phyloP scores from a whole-genome alignment of 768 basidiomycete genomes.

The Mycena venus region DNA sequence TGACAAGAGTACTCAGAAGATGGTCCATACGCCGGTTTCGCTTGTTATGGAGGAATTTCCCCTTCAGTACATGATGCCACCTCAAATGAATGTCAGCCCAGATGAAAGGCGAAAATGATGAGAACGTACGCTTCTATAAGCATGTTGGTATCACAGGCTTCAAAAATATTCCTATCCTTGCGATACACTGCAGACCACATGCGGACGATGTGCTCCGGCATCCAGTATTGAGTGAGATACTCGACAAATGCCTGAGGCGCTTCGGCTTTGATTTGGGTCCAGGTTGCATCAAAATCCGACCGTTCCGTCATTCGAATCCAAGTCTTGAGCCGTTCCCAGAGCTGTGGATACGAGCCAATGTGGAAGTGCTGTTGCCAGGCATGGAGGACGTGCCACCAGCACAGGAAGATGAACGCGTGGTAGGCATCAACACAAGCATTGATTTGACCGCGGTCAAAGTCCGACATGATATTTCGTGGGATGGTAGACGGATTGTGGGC shows the following conservation, averaged over 20 bases:
- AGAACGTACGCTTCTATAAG: neutral
- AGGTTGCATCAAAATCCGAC: neutral
- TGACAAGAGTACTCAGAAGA: too few species aligned
- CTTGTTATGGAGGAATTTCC: neutral
- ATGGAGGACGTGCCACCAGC: neutral
- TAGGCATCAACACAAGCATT: neutral
- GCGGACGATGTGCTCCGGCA: neutral
- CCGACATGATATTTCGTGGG: neutral
- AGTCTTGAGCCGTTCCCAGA: too few species aligned
- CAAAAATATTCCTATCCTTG: neutral
- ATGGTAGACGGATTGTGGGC: neutral
- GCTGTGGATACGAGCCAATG: neutral
- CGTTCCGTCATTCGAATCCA: neutral
- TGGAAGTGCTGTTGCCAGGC: neutral
- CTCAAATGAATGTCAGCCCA: neutral
- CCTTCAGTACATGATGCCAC: too few species aligned
- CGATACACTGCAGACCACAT: neutral
- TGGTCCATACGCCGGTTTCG: too few species aligned
- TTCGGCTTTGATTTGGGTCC: neutral
- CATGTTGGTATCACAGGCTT: neutral
- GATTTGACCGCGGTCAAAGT: neutral
- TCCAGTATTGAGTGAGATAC: too few species aligned
- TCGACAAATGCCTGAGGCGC: neutral
- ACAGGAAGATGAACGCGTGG: neutral
- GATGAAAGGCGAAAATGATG: neutral